phyloP scores from a whole-genome alignment of 1,139 yeast species.

The Pichia sp. region DNA sequence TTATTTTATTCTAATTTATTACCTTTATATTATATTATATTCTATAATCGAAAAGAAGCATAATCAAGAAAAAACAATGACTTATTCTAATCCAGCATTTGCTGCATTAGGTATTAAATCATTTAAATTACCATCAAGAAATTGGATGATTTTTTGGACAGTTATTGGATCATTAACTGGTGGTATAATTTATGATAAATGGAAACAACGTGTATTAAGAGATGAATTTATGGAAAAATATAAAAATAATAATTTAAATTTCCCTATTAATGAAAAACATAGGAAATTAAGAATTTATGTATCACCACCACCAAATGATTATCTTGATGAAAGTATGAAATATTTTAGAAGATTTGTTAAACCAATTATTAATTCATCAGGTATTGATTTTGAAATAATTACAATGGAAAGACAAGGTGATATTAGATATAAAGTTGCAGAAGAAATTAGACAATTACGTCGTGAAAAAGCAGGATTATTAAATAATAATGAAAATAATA shows the following conservation, averaged over 20 bases:
- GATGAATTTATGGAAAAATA: conserved; percentile 52
- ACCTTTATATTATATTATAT: neutral
- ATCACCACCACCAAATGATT: conserved; percentile 96
- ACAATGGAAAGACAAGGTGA: conserved; percentile 84
- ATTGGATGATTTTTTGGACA: conserved; percentile 89
- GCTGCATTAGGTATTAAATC: conserved; percentile 81
- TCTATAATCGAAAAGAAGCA: too few relatives aligned
- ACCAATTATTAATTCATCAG: conserved; percentile 81
- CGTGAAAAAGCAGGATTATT: conserved; percentile 19
- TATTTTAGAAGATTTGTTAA: conserved; percentile 77
- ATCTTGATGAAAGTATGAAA: conserved; percentile 65
- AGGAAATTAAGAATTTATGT: conserved; percentile 76
- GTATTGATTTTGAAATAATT: conserved; percentile 74
- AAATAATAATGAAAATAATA: conserved; percentile 19
- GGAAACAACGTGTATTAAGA: conserved; percentile 62
- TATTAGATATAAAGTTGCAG: conserved; percentile 75
- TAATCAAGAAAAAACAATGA: neutral
- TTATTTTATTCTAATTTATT: too few relatives aligned
- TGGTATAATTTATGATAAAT: conserved; percentile 71
- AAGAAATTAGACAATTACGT: conserved; percentile 68
- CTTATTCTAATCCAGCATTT: conserved; percentile 77
- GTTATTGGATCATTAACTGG: conserved; percentile 62
- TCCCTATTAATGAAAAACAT: conserved; percentile 46
- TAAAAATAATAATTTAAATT: conserved; percentile 37
- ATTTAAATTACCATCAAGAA: conserved; percentile 75